Evolutionary conservation across 306 rosid species (phyloP), one percentile per base, ranked within the genome.

Genomic region (Quercus suber): DNA sequence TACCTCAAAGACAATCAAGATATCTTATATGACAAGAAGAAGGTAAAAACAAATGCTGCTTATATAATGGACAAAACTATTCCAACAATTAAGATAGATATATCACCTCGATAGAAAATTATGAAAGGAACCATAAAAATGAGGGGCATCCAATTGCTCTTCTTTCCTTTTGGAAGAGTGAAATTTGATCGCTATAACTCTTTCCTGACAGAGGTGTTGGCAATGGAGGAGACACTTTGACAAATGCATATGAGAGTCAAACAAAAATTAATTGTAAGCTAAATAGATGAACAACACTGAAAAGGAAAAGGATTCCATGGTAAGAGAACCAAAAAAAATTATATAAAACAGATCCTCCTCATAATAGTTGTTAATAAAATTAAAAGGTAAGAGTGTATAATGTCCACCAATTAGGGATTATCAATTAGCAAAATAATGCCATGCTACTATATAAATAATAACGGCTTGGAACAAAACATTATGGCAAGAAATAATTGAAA

Each of bases 201-300:
- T 82, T 86, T 91, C 94, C 94, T 77, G 92, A 94, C 83, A 91
- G 81, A 80, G 89, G 97, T 79, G 93, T 97, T 70, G 98, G 98
- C 81, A 92, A 80, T 77, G 93, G 94, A 87, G 93, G 91, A 80
- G 98, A 97, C 91, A 92, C 98, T 94, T 79, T 84, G 85, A 92
- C 88, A 92, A 88, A 83, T 75, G 86, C 85, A 86, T 84, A 82
- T n/a, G 55, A 82, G 84, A 84, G 55, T 70, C 81, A 85, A 89
- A 75, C 55, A 82, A 72, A 82, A 74, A 85, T 67, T 59, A 82
- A 79, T 79, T 72, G 70, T 65, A 83, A 72, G 31, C 65, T 45
- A 79, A 82, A 84, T 31, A 83, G 41, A 76, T 51, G 41, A 77
- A 59, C 74, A 59, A 61, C 35, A 30, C 27, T 61, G n/a, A 81